Base-by-base conservation (phyloP, 345 rosid species). In the Limnanthes douglasii region DNA sequence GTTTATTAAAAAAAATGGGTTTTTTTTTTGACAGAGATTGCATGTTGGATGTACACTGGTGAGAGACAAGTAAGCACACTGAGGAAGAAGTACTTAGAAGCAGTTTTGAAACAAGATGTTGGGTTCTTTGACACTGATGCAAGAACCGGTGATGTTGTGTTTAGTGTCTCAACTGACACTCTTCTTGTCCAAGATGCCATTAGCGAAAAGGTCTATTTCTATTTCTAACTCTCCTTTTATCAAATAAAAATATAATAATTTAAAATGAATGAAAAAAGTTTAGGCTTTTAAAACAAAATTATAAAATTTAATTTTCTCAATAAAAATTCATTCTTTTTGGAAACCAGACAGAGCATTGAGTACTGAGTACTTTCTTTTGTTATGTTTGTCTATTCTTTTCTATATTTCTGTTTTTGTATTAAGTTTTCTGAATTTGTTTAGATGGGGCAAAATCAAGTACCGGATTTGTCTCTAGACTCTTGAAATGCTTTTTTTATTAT, bases 141-240 rank as follows among this genome's bases (percentile, higher is more conserved):
- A 24, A 70, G 81, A 67, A 86, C 92, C 39, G 88, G 92, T 8
- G 96, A 86, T 51, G 64, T 81, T 41, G 70, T 75, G 55, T 81
- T 76, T 31, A 78, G 82, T 60, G 84, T 86, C 37, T 86, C 84
- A n/a, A 78, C 84, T 19, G 96, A 86, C 50, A 86, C 86, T 26
- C 71, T 86, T 21, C 77, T 81, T n/a, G 75, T 86, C 44, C 96
- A 86, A 75, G 94, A 86, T 57, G 75, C 93, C 65, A 72, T 81
- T 19, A 81, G 94, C 35, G 94, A 81, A 61, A 86, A 86, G 96
- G 96, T 86, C 28, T 18, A 10, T 34, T 34, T 34, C 34, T 31
- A 7, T 9, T 14, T 23, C 13, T n/a, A 15, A 20, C 20, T 9
- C 6, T 25, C n/a, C 15, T 18, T 3, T 34, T 43, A n/a, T n/a